Evolutionary conservation across 2,329 filamentous ascomycete species (phyloP).

Genomic region (Coniochaeta hoffmannii): DNA sequence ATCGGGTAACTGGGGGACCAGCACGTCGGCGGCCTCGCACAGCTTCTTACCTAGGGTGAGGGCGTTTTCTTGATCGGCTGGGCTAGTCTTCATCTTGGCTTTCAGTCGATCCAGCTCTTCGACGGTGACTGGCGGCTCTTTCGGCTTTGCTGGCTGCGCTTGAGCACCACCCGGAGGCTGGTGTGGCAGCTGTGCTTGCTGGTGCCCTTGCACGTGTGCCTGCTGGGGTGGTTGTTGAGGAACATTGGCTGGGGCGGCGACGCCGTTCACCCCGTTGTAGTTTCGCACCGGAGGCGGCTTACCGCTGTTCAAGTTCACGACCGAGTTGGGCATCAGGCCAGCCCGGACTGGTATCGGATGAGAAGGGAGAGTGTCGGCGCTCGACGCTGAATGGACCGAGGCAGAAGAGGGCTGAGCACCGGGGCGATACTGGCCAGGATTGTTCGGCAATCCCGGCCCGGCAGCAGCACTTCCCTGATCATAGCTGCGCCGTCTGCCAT

Average conservation of each 20-base stretch:
- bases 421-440: slow-evolving; percentile 14
- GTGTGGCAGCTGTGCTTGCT: slow-evolving; percentile 2
- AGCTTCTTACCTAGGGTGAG: slow-evolving; percentile 74
- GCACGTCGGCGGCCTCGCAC: slow-evolving; percentile 72
- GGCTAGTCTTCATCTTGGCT: slow-evolving; percentile 59
- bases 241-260: neutral
- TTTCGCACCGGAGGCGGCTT: slow-evolving; percentile 53
- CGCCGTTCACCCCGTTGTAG: slow-evolving; percentile 24
- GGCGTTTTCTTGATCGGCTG: slow-evolving; percentile 63
- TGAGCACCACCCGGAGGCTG: slow-evolving; percentile 16
- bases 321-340: slow-evolving; percentile 52
- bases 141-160: slow-evolving; percentile 21
- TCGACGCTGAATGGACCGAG: slow-evolving; percentile 11
- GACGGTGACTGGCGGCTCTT: slow-evolving; percentile 57
- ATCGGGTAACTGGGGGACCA: slow-evolving; percentile 58
- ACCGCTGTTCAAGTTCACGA: slow-evolving; percentile 41
- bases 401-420: slow-evolving; percentile 7
- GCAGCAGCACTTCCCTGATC: slow-evolving; percentile 7
- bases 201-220: slow-evolving; percentile 14
- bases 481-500: neutral
- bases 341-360: slow-evolving; percentile 58
- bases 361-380: slow-evolving; percentile 42
- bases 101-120: slow-evolving; percentile 73
- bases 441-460: slow-evolving; percentile 11
- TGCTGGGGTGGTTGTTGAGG: neutral